These are phyloP conservation scores for Tubosaeta sp. DNA, from an alignment of 768 basidiomycete genomes.

Conservation along the genomic window DNA sequence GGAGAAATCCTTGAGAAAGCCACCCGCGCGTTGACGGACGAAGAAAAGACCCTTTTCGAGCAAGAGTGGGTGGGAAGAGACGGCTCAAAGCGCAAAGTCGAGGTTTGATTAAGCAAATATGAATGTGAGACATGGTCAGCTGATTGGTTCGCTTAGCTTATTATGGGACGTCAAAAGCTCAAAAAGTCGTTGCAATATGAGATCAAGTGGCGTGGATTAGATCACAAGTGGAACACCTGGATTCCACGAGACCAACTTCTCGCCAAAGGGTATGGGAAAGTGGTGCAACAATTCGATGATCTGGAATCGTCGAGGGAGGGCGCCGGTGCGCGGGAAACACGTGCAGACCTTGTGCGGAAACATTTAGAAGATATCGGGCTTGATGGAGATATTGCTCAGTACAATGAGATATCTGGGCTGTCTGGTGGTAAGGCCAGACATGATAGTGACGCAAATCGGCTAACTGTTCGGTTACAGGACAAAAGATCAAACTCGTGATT, in stretches of 20 bases:
- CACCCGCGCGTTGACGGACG: slow-evolving; percentile 84
- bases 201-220: slow-evolving; percentile 78
- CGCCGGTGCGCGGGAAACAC: slow-evolving; percentile 85
- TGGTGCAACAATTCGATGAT: slow-evolving; percentile 94
- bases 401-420: slow-evolving; percentile 92
- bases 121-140: slow-evolving; percentile 6
- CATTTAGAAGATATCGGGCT: slow-evolving; percentile 94
- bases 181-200: slow-evolving; percentile 97
- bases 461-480: slow-evolving; percentile 45
- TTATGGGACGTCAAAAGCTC: slow-evolving; percentile 95
- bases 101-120: slow-evolving; percentile 46
- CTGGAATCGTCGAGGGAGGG: slow-evolving; percentile 94
- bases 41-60: slow-evolving; percentile 75
- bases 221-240: slow-evolving; percentile 90
- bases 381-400: slow-evolving; percentile 96
- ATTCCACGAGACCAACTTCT: slow-evolving; percentile 83
- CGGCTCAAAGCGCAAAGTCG: slow-evolving; percentile 86
- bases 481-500: slow-evolving; percentile 96
- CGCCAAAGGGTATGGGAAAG: slow-evolving; percentile 81
- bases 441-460: slow-evolving; percentile 8
- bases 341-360: slow-evolving; percentile 76
- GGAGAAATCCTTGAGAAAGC: slow-evolving; percentile 89
- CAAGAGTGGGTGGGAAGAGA: slow-evolving; percentile 89
- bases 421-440: slow-evolving; percentile 66
- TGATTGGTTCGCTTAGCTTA: slow-evolving; percentile 43